Conservation (phyloP, 2,329 filamentous ascomycete species). For the Tolypocladium endophyticum region DNA sequence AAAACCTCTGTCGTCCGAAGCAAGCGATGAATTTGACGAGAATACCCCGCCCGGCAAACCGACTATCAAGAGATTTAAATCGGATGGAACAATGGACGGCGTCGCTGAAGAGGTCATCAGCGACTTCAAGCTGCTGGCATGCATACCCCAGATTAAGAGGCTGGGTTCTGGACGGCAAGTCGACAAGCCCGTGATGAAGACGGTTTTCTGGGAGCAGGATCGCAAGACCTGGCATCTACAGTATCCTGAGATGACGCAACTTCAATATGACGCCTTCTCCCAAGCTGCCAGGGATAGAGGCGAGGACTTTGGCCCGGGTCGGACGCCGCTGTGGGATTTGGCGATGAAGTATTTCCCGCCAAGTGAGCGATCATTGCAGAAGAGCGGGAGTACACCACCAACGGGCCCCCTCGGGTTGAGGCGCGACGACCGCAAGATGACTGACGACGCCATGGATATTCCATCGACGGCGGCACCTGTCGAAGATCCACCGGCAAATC, state of each 20-base stretch:
- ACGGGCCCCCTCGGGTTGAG: constrained; percentile 10
- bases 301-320: constrained; percentile 43
- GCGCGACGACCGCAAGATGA: constrained; percentile 9
- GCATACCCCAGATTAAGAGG: constrained; percentile 37
- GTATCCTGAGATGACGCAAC: constrained; percentile 54
- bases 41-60: constrained; percentile 28
- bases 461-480: constrained; percentile 19
- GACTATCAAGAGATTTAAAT: constrained; percentile 45
- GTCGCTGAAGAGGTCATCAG: constrained; percentile 23
- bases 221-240: constrained; percentile 46
- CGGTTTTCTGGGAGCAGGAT: constrained; percentile 47
- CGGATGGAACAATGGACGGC: constrained; percentile 30
- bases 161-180: constrained; percentile 45
- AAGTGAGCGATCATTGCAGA: constrained; percentile 11
- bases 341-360: constrained; percentile 51
- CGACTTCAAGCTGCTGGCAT: constrained; percentile 36
- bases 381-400: not conserved
- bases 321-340: constrained; percentile 41
- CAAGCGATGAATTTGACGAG: constrained; percentile 40
- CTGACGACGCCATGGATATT: constrained; percentile 15
- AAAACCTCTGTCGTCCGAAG: constrained; percentile 37
- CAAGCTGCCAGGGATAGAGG: constrained; percentile 37
- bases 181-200: constrained; percentile 45
- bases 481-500: constrained; percentile 17
- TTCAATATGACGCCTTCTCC: constrained; percentile 45